A percentile compares a stretch with the other conserved stretches of the same genome.
Conservation (phyloP, 2,329 filamentous ascomycete genomes). For the Lachnellula suecica region DNA sequence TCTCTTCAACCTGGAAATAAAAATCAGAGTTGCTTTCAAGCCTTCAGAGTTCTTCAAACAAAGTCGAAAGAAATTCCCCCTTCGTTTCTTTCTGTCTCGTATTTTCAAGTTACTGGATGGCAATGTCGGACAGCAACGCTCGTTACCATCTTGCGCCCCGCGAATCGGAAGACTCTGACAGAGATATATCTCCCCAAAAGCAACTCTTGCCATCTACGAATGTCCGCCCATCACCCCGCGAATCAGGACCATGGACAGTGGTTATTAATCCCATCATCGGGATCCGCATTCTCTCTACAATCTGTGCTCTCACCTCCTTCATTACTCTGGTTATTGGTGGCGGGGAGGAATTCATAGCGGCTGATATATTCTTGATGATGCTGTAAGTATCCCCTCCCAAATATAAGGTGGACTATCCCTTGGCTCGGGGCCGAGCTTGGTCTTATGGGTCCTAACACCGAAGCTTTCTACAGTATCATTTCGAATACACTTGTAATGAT, state of each 20-base stretch:
- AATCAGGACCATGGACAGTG: neutral
- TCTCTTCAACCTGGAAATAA: no score
- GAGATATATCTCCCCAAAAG: neutral
- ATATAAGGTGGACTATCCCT: no score
- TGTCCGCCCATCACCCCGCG: neutral
- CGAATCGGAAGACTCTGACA: constrained; percentile 8
- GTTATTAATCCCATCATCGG: neutral
- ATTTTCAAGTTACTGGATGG: neutral
- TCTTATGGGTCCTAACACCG: neutral
- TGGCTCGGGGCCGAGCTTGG: no score
- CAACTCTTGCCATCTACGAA: neutral
- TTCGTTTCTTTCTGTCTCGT: neutral
- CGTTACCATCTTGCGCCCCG: constrained; percentile 7
- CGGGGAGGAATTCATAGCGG: neutral
- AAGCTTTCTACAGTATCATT: constrained; percentile 4
- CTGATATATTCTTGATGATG: constrained; percentile 7
- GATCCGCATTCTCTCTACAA: neutral
- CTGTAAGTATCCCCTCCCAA: neutral
- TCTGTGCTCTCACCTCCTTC: neutral
- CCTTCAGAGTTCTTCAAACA: no score
- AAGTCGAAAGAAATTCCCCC: no score
- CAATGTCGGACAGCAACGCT: constrained; percentile 39
- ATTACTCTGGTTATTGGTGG: neutral
- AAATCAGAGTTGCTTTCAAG: no score
- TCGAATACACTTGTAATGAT: constrained; percentile 11